These are phyloP conservation scores for Prunus dulcis DNA, from an alignment of 306 rosid genomes.

Conservation along the genomic window DNA sequence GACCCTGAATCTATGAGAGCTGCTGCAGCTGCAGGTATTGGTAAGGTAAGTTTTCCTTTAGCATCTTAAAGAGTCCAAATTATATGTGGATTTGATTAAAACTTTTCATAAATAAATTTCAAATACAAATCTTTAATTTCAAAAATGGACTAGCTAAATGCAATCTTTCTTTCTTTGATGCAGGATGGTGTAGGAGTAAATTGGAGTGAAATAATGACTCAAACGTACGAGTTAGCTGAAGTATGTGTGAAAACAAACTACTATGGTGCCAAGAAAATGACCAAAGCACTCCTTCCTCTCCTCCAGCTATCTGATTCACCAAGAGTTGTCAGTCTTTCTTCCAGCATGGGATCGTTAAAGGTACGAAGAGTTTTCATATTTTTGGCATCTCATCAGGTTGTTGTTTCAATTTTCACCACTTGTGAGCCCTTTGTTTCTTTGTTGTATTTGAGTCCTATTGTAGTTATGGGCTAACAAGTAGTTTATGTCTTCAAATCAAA, in stretches of 20 bases:
- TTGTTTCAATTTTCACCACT: background rate
- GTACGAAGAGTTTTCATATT: conserved; percentile 17
- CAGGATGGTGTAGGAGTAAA: conserved; percentile 16
- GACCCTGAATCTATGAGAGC: background rate
- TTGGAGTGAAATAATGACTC: conserved; percentile 29
- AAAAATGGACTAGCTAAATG: background rate
- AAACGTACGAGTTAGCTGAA: conserved; percentile 29
- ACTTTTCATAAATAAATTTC: background rate
- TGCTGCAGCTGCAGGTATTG: background rate
- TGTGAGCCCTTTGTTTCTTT: too few relatives aligned
- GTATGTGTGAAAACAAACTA: conserved; percentile 40
- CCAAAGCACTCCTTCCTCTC: conserved; percentile 38
- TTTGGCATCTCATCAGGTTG: background rate
- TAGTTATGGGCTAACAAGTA: too few relatives aligned
- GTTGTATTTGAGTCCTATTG: too few relatives aligned
- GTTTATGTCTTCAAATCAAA: too few relatives aligned
- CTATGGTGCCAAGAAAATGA: conserved; percentile 36
- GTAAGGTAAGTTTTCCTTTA: background rate
- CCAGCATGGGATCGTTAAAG: conserved; percentile 31
- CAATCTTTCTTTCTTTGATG: background rate
- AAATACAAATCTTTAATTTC: background rate
- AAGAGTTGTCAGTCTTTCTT: conserved; percentile 40
- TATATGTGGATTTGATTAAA: too few relatives aligned
- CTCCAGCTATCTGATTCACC: conserved; percentile 48
- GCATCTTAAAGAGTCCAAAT: too few relatives aligned